Base-by-base conservation (phyloP, 2,329 filamentous ascomycete species). In the Davidsoniella australis region DNA sequence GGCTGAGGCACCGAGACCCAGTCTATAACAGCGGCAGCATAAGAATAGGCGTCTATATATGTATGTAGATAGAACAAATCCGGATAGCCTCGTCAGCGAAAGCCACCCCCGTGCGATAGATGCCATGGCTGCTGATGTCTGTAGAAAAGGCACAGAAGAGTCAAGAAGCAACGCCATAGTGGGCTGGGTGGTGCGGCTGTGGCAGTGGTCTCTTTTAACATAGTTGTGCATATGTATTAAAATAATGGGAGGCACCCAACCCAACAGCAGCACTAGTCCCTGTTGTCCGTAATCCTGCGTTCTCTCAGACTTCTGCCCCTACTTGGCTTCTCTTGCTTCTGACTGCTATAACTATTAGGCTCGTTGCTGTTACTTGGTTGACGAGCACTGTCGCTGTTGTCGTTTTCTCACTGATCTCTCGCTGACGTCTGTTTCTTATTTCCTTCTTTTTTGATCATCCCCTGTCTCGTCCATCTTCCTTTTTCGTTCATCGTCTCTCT, bases 151-250 rank as follows among this genome's bases (percentile, higher is more conserved):
- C 8, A 33, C 8, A 33, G 12, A 9, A 33, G 12, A 33, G 8
- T 12, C 20, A 9, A 33, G 8, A 42, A 23, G 41, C 41, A 24
- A 18, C 26, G 20, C 23, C 42, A n/a, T 29, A 37, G 42, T 20
- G 20, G 20, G 20, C 5, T 23, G 20, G 20, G 5, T 23, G 20
- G 20, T 23, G 20, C 26, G 24, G 26, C 23, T 29, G 23, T 48
- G 39, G 46, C 38, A 33, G 20, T 42, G 39, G 46, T 41, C 41
- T 48, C 38, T 39, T 48, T 48, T 48, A 48, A 48, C 37, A 48
- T 48, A 48, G 38, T 24, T 14, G 10, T 29, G 3, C 18, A 18
- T 18, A 23, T 23, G 20, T 5, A 5, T 23, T 20, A 17, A 41
- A 6, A n/a, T 40, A 17, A n/a, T 45, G 29, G 18, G 44, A 46